phyloP scores from a whole-genome alignment of 2,329 filamentous ascomycete genomes.

The Colletotrichum navitas region DNA sequence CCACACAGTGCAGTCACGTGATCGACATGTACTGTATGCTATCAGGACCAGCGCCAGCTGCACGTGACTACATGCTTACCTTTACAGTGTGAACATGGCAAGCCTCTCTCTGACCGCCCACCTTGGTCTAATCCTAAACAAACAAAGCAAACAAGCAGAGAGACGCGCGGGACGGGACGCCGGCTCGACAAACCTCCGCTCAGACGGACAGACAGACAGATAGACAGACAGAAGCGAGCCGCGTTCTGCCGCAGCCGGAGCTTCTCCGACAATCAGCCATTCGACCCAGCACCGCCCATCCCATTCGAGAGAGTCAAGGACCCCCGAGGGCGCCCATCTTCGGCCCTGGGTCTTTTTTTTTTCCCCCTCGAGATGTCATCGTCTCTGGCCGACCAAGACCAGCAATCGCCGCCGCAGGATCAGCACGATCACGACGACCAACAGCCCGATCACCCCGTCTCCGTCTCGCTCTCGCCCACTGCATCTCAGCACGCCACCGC shows the following conservation, averaged over 20 bases:
- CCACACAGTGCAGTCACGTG: neutral
- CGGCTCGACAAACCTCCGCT: constrained; percentile 2
- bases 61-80: too few species aligned
- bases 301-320: constrained; percentile 24
- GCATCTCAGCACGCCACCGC: constrained; percentile 47
- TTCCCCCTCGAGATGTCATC: constrained; percentile 23
- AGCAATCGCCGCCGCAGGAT: constrained; percentile 14
- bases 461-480: constrained; percentile 43
- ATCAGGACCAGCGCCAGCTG: accelerated
- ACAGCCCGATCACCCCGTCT: constrained; percentile 40
- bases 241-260: constrained; percentile 48
- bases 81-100: neutral
- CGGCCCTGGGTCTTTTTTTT: constrained; percentile 9
- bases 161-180: neutral
- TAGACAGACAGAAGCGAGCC: neutral
- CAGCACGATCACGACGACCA: constrained; percentile 27
- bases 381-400: constrained; percentile 22
- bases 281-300: constrained; percentile 38
- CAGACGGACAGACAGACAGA: neutral
- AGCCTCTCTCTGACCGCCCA: neutral
- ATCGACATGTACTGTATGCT: accelerated
- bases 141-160: neutral
- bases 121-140: neutral
- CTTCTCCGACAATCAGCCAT: constrained; percentile 61
- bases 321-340: constrained; percentile 22